phyloP scores from a whole-genome alignment of 805 yeast species.

The Helenozyma baotianmanensis region DNA sequence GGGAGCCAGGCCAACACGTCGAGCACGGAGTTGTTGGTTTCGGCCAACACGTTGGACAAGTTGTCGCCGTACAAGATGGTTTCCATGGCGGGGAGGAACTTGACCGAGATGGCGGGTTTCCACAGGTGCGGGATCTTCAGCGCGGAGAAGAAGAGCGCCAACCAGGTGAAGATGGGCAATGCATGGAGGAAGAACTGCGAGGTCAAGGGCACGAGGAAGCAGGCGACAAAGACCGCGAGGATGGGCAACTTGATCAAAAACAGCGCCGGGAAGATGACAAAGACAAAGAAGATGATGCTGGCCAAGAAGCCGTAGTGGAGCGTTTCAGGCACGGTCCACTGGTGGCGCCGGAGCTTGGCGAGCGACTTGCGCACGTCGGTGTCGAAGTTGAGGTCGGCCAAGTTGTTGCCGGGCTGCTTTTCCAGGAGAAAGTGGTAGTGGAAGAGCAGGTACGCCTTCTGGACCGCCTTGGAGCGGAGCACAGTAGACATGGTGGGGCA shows the following conservation, averaged over 20 bases:
- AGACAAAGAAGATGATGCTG: constrained; percentile 53
- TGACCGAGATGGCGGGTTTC: constrained; percentile 87
- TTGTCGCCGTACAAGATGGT: constrained; percentile 90
- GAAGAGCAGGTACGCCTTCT: constrained; percentile 40
- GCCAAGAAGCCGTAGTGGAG: constrained; percentile 48
- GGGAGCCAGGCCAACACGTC: constrained; percentile 96
- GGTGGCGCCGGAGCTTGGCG: constrained; percentile 36
- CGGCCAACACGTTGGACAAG: constrained; percentile 75
- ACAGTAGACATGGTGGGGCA: constrained; percentile 1
- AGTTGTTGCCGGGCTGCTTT: constrained; percentile 42
- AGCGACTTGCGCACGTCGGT: constrained; percentile 42
- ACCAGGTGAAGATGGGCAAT: constrained; percentile 82
- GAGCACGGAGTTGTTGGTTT: constrained; percentile 56
- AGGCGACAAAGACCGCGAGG: constrained; percentile 36
- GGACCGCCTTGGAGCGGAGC: constrained; percentile 25
- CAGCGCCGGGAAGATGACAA: constrained; percentile 53
- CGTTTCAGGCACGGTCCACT: constrained; percentile 46
- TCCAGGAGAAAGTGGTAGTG: constrained; percentile 52
- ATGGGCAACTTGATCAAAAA: constrained; percentile 40
- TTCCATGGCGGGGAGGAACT: constrained; percentile 86
- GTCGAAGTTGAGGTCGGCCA: constrained; percentile 50
- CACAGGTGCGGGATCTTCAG: constrained; percentile 66
- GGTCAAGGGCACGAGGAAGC: constrained; percentile 66
- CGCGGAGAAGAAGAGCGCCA: constrained; percentile 73
- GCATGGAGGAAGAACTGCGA: constrained; percentile 82